Evolutionary conservation across 192 early-diverging fungal genomes (phyloP).

Genomic region (Linderina pennispora): DNA sequence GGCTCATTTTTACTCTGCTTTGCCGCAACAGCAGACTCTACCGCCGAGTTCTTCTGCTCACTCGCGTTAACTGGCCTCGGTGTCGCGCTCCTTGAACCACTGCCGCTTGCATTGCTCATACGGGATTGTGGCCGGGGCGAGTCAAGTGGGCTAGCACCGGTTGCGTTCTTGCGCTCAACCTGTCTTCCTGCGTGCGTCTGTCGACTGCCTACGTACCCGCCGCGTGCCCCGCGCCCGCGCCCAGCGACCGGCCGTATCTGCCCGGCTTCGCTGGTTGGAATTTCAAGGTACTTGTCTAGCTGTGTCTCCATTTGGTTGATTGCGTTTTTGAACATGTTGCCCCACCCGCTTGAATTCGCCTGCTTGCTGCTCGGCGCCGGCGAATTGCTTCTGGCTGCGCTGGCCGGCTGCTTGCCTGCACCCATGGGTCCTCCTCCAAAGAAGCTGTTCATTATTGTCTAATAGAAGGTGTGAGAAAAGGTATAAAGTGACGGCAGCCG

Average conservation of each 20-base stretch:
- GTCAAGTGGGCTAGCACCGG: neutral
- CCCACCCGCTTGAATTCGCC: slow-evolving; percentile 42
- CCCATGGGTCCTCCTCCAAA: slow-evolving; percentile 27
- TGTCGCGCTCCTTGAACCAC: neutral
- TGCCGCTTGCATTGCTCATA: neutral
- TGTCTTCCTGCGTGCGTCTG: neutral
- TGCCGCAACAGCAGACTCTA: neutral
- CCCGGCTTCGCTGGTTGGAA: slow-evolving; percentile 40
- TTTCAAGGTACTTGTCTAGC: slow-evolving; percentile 68
- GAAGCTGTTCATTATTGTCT: slow-evolving; percentile 16
- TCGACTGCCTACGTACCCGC: slow-evolving; percentile 9
- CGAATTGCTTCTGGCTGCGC: slow-evolving; percentile 1
- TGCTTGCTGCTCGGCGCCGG: neutral
- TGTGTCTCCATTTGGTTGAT: slow-evolving; percentile 68
- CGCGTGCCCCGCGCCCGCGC: too few relatives aligned
- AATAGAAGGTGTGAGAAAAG: neutral
- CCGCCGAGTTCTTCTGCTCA: neutral
- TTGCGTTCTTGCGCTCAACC: slow-evolving; percentile 1
- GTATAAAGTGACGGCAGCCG: too few relatives aligned
- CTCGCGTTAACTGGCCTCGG: neutral
- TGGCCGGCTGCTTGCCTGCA: slow-evolving; percentile 7
- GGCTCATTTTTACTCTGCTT: too few relatives aligned
- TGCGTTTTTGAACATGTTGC: slow-evolving; percentile 66
- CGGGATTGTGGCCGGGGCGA: neutral
- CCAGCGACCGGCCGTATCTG: too few relatives aligned